phyloP scores from a whole-genome alignment of 208 protist species.

The Trichomonas tenax region DNA sequence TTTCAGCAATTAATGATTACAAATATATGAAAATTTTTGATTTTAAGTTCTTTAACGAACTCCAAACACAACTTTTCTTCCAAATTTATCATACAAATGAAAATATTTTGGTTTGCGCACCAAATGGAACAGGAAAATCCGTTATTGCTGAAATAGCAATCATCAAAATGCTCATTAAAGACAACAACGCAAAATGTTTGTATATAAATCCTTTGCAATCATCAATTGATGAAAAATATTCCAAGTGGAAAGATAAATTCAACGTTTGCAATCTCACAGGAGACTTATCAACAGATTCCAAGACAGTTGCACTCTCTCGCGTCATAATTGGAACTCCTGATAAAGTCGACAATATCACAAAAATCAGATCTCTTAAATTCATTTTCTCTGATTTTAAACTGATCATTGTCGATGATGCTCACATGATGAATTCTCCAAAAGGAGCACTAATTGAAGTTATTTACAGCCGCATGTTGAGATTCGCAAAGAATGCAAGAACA shows the following conservation, averaged over 20 bases:
- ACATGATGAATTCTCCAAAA: constrained; percentile 92
- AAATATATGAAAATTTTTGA: constrained; percentile 45
- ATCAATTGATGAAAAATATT: constrained; percentile 89
- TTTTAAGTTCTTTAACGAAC: constrained; percentile 92
- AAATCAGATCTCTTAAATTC: constrained; percentile 71
- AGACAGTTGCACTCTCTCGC: constrained; percentile 52
- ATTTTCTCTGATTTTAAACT: constrained; percentile 50
- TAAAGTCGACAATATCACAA: constrained; percentile 97
- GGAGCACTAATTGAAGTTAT: constrained; percentile 94
- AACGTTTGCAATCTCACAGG: constrained; percentile 66
- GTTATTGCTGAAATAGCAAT: constrained; percentile 92
- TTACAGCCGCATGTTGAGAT: constrained; percentile 90
- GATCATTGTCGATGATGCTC: constrained; percentile 94
- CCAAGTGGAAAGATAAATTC: constrained; percentile 83
- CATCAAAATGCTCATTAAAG: constrained; percentile 69
- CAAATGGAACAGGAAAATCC: constrained; percentile 91
- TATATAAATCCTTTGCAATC: constrained; percentile 99
- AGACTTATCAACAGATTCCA: constrained; percentile 38
- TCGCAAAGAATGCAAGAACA: constrained; percentile 71
- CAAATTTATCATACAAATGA: constrained; percentile 79
- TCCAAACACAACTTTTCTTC: constrained; percentile 74
- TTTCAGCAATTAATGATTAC: neutral
- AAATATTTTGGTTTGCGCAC: constrained; percentile 94
- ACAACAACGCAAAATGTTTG: constrained; percentile 48
- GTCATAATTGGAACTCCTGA: constrained; percentile 96